Conservation (phyloP, 768 basidiomycete genomes). For the Auricularia sp. region DNA sequence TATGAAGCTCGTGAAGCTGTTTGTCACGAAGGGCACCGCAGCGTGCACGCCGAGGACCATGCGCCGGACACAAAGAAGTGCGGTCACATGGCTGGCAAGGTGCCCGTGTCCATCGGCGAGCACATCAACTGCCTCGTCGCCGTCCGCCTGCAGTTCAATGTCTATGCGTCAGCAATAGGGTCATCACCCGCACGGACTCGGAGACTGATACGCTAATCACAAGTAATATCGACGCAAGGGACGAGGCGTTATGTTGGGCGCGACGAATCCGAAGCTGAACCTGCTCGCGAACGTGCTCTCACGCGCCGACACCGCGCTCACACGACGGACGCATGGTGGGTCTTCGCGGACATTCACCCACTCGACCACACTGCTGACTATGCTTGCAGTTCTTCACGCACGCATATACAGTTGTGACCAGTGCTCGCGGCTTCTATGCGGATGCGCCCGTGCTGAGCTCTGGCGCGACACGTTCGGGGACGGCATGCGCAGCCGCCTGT, state of each 20-base stretch:
- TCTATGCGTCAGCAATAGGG: conserved; percentile 94
- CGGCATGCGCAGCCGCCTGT: too few relatives aligned
- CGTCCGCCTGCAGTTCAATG: conserved; percentile 93
- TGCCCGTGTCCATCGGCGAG: conserved; percentile 92
- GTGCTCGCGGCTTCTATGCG: too few relatives aligned
- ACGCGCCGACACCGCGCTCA: conserved; percentile 60
- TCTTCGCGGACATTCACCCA: too few relatives aligned
- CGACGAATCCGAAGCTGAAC: conserved; percentile 60
- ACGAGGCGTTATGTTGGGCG: conserved; percentile 95
- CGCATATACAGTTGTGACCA: too few relatives aligned
- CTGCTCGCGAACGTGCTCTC: conserved; percentile 70
- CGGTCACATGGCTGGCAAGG: conserved; percentile 91
- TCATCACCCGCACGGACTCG: conserved; percentile 90
- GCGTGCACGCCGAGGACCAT: conserved; percentile 97
- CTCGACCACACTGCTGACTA: too few relatives aligned
- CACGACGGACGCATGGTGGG: too few relatives aligned
- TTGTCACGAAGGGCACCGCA: conserved; percentile 95
- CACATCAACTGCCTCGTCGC: conserved; percentile 97
- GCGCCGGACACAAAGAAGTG: conserved; percentile 98
- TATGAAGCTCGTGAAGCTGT: conserved; percentile 95
- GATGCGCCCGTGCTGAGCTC: too few relatives aligned
- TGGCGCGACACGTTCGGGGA: too few relatives aligned
- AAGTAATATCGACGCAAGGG: conserved; percentile 90
- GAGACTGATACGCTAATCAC: conserved; percentile 96
- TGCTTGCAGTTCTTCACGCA: too few relatives aligned